Base-by-base conservation (phyloP, 2,329 filamentous ascomycete species). In the Xylaria sp. region DNA sequence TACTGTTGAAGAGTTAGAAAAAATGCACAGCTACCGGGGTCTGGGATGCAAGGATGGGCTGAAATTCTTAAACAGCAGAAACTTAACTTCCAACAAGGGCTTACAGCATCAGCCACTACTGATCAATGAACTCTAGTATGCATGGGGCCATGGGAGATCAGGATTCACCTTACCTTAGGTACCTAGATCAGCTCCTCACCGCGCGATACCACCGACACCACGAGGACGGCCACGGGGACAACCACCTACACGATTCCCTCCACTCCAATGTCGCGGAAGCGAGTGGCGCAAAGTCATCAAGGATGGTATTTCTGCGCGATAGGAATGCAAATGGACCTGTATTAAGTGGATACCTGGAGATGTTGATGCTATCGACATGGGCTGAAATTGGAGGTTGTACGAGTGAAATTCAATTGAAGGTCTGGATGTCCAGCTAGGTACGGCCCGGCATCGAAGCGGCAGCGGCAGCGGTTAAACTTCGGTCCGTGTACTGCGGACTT, bases 381-480 rank as follows among this genome's bases (percentile, higher is more conserved):
- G 54, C 60, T 59, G 58, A 61, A 60, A 61, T 54, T 58, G 60
- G 56, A 62, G 57, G 59, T 62, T 59, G 59, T 56, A 62, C 61
- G 59, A 48, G 56, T 62, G 59, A 62, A 57, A 62, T 59, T 58
- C 47, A 19, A 48, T n/a, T n/a, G n/a, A 47, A 60, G 40, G 59
- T 52, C 24, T 40, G 59, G 5, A n/a, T 37, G 18, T 40, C 22
- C 7, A 43, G 16, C 13, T 7, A 53, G 45, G 52, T 47, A 53
- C 43, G 17, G 24, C 26, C 21, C 18, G 21, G 19, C 51, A 47
- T 47, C 44, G 29, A 26, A 46, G 42, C 29, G 20, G 48, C 41
- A 21, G 51, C 53, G 52, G 52, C 42, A 45, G 20, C 62, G 62
- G 62, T 41, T 57, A 63, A 64, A 64, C 54, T 52, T 63, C 61